phyloP scores from a whole-genome alignment of 2,329 filamentous ascomycete genomes.

The Aureobasidium musti region DNA sequence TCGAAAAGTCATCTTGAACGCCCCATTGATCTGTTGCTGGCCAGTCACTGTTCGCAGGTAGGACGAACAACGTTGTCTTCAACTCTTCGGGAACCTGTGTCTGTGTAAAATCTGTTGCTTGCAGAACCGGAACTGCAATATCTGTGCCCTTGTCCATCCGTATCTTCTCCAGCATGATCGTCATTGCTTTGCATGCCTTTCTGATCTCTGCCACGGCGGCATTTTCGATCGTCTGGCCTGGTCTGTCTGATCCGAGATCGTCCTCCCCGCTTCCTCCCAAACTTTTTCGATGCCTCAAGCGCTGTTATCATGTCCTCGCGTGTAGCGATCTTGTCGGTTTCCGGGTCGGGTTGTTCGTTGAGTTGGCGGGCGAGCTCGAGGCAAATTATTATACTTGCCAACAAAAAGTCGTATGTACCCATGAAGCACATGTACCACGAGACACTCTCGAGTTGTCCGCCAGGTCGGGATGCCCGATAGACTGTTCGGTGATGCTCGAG shows the following conservation, averaged over 20 bases:
- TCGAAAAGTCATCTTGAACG: constrained; percentile 34
- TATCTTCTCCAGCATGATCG: constrained; percentile 40
- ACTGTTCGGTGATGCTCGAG: constrained; percentile 55
- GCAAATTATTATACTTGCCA: constrained; percentile 54
- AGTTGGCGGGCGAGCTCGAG: constrained; percentile 44
- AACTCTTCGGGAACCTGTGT: neutral
- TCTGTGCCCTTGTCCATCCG: constrained; percentile 30
- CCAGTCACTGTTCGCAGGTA: neutral
- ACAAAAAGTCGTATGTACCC: constrained; percentile 51
- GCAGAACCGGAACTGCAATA: neutral
- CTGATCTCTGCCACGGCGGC: constrained; percentile 39
- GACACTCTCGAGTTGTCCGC: constrained; percentile 48
- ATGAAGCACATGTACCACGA: constrained; percentile 53
- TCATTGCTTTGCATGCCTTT: constrained; percentile 40
- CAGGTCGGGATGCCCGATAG: constrained; percentile 51
- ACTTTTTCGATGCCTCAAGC: constrained; percentile 41
- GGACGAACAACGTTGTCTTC: neutral
- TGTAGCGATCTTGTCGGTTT: constrained; percentile 30
- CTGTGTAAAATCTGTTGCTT: neutral
- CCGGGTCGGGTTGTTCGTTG: constrained; percentile 26
- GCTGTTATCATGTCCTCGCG: constrained; percentile 37
- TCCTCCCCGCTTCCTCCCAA: constrained; percentile 35
- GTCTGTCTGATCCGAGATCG: neutral
- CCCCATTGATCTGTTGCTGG: constrained; percentile 1
- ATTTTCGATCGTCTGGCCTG: constrained; percentile 18